Evolutionary conservation across 106 monocot species (phyloP), one percentile per base, ranked within the genome.

Genomic region (Phalaenopsis equestris): DNA sequence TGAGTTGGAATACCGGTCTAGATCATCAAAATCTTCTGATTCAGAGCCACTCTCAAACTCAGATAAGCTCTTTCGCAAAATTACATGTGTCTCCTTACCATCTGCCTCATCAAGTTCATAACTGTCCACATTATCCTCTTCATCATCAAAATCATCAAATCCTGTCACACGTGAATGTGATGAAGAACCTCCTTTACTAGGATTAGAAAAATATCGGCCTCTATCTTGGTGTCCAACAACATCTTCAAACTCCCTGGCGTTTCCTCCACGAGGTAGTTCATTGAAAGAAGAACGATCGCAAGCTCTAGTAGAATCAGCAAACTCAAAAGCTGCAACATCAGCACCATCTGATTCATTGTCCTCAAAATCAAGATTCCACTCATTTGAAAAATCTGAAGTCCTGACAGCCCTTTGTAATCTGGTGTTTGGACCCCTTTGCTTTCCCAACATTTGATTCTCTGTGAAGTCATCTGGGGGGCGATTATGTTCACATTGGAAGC

Each of bases 311-410:
- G 89, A 83, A 81, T 99, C 95, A 67, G 95, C 99, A 91, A 93
- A 99, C 81, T 99, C 99, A 86, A 95, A 95, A 43, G 99, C 90
- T 56, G 99, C 99, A 78, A 99, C 99, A 86, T 99, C 99, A 52
- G 99, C 99, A 76, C 99, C 99, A 84, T 99, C 99, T 46, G 93
- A 91, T 77, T 93, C 98, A 80, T 98, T 89, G 56, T 99, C 98
- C 80, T 99, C 98, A 87, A 99, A 99, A 88, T 94, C 94, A 81
- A 99, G 91, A 84, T 99, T 99, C 94, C 94, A 99, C 1, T 94
- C 91, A 82, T 90, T 83, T 52, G 92, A 90, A 84, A 95, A 84
- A 83, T 88, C 89, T 43, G 84, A 43, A 41, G 80, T 41, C 52
- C 84, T 84, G 14, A 81, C n/a, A 58, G 80, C 65, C 75, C 85